A percentile compares a stretch with the other conserved stretches of the same genome.
Conservation (phyloP, 371 early-diverging fungal genomes). For the Nematocida sp. region DNA sequence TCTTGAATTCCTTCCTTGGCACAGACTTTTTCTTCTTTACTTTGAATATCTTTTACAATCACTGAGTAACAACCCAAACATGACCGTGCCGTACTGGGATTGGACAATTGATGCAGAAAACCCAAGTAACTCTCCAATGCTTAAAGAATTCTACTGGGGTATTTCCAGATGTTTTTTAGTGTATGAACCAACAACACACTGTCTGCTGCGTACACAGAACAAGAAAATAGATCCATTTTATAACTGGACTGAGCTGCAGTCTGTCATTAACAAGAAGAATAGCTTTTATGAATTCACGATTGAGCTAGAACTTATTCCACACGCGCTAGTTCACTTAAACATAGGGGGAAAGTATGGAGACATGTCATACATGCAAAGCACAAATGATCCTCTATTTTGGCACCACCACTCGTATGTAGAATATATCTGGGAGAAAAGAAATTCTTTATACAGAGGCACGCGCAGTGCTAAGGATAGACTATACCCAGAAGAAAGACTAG, state of each 20-base stretch:
- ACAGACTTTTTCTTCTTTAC: conserved; percentile 63
- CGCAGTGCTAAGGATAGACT: neutral
- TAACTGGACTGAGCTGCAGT: conserved; percentile 64
- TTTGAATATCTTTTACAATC: conserved; percentile 65
- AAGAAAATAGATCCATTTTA: conserved; percentile 65
- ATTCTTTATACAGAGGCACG: neutral
- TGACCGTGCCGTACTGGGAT: conserved; percentile 72
- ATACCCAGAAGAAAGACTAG: conserved; percentile 3
- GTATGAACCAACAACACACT: conserved; percentile 55
- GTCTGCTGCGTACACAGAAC: conserved; percentile 33
- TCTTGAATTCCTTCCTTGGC: conserved; percentile 69
- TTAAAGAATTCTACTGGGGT: conserved; percentile 11
- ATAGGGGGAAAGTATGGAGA: conserved; percentile 71
- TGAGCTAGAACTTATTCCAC: conserved; percentile 70
- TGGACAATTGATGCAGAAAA: conserved; percentile 66
- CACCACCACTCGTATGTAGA: conserved; percentile 73
- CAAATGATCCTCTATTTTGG: conserved; percentile 73
- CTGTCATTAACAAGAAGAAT: conserved; percentile 65
- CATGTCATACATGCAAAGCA: conserved; percentile 56
- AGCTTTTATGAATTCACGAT: conserved; percentile 68
- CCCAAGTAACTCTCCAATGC: conserved; percentile 46
- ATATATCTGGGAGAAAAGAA: conserved; percentile 69
- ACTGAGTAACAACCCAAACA: conserved; percentile 68
- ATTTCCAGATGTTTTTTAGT: conserved; percentile 40
- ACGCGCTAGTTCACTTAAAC: conserved; percentile 71